Base-by-base conservation (phyloP, 2,329 filamentous ascomycete species). In the Zelopaecilomyces penicillatus region DNA sequence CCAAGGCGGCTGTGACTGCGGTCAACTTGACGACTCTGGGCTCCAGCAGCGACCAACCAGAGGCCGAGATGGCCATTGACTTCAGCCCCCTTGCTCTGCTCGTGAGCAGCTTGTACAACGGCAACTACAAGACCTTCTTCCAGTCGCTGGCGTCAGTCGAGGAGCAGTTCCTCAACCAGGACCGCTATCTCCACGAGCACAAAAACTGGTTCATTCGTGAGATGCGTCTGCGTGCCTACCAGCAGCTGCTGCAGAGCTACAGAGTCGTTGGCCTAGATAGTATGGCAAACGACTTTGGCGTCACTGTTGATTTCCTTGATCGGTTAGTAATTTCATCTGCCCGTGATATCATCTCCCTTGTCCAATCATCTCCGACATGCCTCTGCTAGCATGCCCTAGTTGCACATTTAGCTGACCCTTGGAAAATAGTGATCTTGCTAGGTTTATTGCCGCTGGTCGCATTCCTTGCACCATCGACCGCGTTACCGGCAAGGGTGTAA, bases 381-480 rank as follows among this genome's bases (percentile, higher is more conserved):
- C 12, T 9, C 8, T 9, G 32, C 32, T 34, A 34, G 9, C 32
- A 34, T 34, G 8, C 32, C 32, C 32, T 12, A 34, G 8, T 12
- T 34, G 8, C 32, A 34, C 9, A 9, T 34, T 34, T 9, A 34
- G 12, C 32, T 34, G 12, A 34, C 12, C 32, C 32, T 9, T 12
- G 8, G 8, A 12, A 9, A 9, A 9, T 45, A 94, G 88, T 64
- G 93, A 98, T 61, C 81, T 98, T 46, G 90, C 91, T 62, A 93
- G 89, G 60, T 98, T 98, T 69, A 97, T 98, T 60, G 93, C 93
- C 11, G 89, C 83, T 52, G 88, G 91, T 62, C 84, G 91, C 56
- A 91, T 98, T 60, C 83, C 90, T 42, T 97, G 93, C 75, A 97
- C 90, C 27, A 97, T 98, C 57, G 93, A 98, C 69, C 87, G 93